These are phyloP conservation scores for Penicillium sp. DNA, from an alignment of 2,329 filamentous ascomycete species.

Conservation along the genomic window DNA sequence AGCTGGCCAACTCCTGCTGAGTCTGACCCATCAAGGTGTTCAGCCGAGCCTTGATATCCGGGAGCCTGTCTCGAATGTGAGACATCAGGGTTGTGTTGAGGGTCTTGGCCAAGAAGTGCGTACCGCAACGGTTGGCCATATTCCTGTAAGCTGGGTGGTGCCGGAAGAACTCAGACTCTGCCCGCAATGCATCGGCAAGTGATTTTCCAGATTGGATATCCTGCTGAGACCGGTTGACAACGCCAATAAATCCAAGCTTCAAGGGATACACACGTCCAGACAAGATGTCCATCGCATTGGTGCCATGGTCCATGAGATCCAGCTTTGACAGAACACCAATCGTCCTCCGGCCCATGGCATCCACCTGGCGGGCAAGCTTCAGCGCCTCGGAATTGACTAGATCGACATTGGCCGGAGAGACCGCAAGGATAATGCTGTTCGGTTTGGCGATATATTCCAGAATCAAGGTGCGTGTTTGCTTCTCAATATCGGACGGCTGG, in stretches of 20 bases:
- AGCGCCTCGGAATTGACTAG: slow-evolving; percentile 97
- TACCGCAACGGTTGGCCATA: slow-evolving; percentile 89
- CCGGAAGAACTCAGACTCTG: slow-evolving; percentile 92
- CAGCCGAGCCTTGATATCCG: slow-evolving; percentile 94
- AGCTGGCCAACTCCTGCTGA: slow-evolving; percentile 95
- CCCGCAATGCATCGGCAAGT: slow-evolving; percentile 84
- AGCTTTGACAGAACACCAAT: slow-evolving; percentile 97
- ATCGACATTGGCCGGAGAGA: slow-evolving; percentile 96
- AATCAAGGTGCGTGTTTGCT: slow-evolving; percentile 94
- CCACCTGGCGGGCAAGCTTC: slow-evolving; percentile 94
- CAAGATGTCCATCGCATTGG: slow-evolving; percentile 96
- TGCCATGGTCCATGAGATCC: slow-evolving; percentile 98
- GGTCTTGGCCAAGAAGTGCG: slow-evolving; percentile 89
- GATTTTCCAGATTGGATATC: slow-evolving; percentile 95
- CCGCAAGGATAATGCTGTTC: slow-evolving; percentile 95
- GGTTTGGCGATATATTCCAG: slow-evolving; percentile 98
- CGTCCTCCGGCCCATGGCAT: slow-evolving; percentile 87
- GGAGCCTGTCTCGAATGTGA: slow-evolving; percentile 91
- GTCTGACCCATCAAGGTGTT: slow-evolving; percentile 99
- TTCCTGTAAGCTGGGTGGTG: slow-evolving; percentile 97
- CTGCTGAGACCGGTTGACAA: slow-evolving; percentile 96
- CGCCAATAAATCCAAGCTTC: slow-evolving; percentile 95
- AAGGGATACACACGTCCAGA: slow-evolving; percentile 93
- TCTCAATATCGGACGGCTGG: slow-evolving; percentile 96
- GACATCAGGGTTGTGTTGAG: slow-evolving; percentile 93